Base-by-base conservation (phyloP, 2,329 filamentous ascomycete genomes). In the Claviceps spartinae region DNA sequence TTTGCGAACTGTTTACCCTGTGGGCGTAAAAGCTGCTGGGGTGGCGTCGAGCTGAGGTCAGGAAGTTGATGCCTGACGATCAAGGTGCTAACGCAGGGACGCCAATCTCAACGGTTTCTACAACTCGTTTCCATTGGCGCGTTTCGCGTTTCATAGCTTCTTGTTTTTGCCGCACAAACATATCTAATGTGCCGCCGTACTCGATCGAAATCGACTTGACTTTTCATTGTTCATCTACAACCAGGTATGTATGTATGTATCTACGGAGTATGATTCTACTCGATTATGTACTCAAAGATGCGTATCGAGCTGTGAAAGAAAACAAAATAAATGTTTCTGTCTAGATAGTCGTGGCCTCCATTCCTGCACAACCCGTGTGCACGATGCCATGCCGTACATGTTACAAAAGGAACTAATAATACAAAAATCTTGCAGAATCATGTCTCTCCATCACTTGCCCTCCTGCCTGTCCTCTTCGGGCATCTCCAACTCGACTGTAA, bases 401-500 rank as follows among this genome's bases (percentile, higher is more conserved):
- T 34, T 34, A 34, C 30, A 34, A 34, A 34, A 11, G 30, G 30
- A 34, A 34, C 30, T 34, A 34, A 34, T 34, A 11, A 34, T 34
- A 34, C 30, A 34, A 34, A 34, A 34, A 34, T 11, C 30, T 34
- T 34, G 24, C 7, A 26, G 22, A 18, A 36, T 16, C 14, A 18
- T 4, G 6, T 44, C n/a, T 22, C 20, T 47, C 26, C 49, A 36
- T 53, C 43, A 24, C 47, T 53, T 37, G 14, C 43, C 43, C 20
- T 49, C 26, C 40, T 47, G 8, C 36, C 37, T 34, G 13, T 51
- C 24, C n/a, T 72, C 68, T 30, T 71, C 67, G 2, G 69, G 66
- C 56, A 70, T 67, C 56, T 71, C 68, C 56, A 75, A 59, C 59
- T 68, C 69, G 20, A 77, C 65, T 2, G 67, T 67, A 5, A 72